Evolutionary conservation across 129 eudicot genomes (phyloP).

Genomic region (Flaveria ramosissima): DNA sequence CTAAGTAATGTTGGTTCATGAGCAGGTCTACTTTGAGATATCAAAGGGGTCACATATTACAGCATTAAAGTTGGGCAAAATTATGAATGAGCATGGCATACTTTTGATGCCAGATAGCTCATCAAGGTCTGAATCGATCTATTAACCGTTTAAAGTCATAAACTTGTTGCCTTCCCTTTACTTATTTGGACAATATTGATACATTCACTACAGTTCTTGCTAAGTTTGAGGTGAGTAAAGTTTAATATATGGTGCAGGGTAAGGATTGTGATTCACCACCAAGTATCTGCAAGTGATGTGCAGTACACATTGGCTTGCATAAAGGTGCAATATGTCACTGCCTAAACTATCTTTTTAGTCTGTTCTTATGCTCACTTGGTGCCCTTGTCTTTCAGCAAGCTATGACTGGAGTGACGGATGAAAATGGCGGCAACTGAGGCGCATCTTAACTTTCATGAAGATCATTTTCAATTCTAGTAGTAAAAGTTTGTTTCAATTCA

Average conservation of each 20-base stretch:
- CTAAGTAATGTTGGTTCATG: slow-evolving; percentile 1
- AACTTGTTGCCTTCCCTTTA: neutral
- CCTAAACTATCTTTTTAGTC: neutral
- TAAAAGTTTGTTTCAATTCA: slow-evolving; percentile 14
- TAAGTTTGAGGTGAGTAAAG: neutral
- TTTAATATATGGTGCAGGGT: slow-evolving; percentile 43
- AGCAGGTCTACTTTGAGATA: slow-evolving; percentile 72
- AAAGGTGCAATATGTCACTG: slow-evolving; percentile 47
- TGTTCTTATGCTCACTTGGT: neutral
- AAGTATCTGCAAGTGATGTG: slow-evolving; percentile 81
- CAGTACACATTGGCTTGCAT: slow-evolving; percentile 72
- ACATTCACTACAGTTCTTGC: neutral
- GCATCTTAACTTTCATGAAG: neutral
- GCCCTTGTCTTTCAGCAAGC: slow-evolving; percentile 45
- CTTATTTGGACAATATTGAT: neutral
- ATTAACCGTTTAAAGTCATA: neutral
- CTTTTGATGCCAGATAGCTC: slow-evolving; percentile 68
- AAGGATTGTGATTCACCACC: slow-evolving; percentile 88
- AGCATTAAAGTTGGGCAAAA: slow-evolving; percentile 60
- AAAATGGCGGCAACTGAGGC: slow-evolving; percentile 41
- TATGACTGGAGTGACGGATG: slow-evolving; percentile 42
- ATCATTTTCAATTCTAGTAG: slow-evolving; percentile 27
- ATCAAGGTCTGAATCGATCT: slow-evolving; percentile 50
- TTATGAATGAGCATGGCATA: slow-evolving; percentile 67
- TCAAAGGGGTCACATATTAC: slow-evolving; percentile 50